These are phyloP conservation scores for Zygnema circumcarinatum DNA, from an alignment of 139 green algal genomes.

Conservation along the genomic window DNA sequence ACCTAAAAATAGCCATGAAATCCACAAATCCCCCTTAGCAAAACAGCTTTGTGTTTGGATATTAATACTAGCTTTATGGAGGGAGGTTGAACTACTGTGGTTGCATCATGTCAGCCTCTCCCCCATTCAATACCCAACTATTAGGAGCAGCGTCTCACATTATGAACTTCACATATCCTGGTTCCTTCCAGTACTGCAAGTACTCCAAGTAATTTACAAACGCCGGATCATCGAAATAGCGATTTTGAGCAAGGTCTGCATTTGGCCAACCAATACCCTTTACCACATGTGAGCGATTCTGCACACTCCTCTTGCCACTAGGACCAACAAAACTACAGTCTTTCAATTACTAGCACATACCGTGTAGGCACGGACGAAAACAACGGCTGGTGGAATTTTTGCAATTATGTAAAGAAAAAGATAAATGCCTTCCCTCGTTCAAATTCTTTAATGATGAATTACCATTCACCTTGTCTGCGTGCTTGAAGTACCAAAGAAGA, in stretches of 20 bases:
- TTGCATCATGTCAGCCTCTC: too few species aligned
- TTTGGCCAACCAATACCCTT: background rate
- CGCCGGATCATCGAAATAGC: slow-evolving; percentile 81
- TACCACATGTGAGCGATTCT: background rate
- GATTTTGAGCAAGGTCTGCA: slow-evolving; percentile 84
- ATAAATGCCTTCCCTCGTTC: too few species aligned
- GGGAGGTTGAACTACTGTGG: too few species aligned
- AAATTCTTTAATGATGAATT: too few species aligned
- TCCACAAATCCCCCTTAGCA: too few species aligned
- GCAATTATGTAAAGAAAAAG: background rate
- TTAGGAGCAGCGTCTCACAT: too few species aligned
- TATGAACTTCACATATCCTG: slow-evolving; percentile 81
- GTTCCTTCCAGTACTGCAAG: slow-evolving; percentile 88
- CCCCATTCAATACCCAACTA: too few species aligned
- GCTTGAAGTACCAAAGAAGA: too few species aligned
- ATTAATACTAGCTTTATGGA: too few species aligned
- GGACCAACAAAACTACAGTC: background rate
- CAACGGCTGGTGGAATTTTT: background rate
- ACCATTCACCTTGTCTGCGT: too few species aligned
- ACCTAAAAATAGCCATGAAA: slow-evolving; percentile 63
- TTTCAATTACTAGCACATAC: background rate
- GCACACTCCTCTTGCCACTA: background rate
- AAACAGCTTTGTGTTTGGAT: too few species aligned
- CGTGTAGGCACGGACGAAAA: background rate
- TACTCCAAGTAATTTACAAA: slow-evolving; percentile 93